These are phyloP conservation scores for Sordaria brevicollis DNA, from an alignment of 495 filamentous ascomycete species.

Conservation along the genomic window DNA sequence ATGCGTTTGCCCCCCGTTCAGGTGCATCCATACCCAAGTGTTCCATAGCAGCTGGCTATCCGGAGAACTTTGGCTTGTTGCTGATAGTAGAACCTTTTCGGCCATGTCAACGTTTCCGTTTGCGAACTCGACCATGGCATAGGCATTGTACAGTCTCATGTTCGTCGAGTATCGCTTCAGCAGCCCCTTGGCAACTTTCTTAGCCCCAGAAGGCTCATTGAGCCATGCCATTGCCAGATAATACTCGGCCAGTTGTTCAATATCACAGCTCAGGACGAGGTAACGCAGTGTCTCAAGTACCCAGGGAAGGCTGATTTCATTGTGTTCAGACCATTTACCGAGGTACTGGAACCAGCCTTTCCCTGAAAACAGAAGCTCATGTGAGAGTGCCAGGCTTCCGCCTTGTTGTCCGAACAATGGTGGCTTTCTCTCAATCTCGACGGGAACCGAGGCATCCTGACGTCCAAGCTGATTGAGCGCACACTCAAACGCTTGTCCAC, in stretches of 20 bases:
- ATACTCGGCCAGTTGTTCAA: conserved; percentile 57
- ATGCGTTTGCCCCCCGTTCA: conserved; percentile 35
- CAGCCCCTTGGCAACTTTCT: conserved; percentile 61
- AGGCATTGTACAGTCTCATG: conserved; percentile 65
- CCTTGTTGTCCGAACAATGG: conserved; percentile 29
- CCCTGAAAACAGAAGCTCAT: conserved; percentile 26
- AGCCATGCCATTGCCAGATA: conserved; percentile 57
- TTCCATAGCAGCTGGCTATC: conserved; percentile 51
- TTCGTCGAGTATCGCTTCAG: conserved; percentile 57
- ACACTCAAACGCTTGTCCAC: conserved; percentile 2
- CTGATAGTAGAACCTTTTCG: conserved; percentile 53
- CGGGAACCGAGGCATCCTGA: background rate
- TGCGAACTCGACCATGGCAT: conserved; percentile 60
- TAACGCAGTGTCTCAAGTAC: conserved; percentile 43
- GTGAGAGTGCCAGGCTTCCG: conserved; percentile 19
- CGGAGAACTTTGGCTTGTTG: conserved; percentile 21
- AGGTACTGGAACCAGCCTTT: conserved; percentile 30
- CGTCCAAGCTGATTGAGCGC: background rate
- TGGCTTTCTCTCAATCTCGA: conserved; percentile 10
- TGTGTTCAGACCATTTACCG: conserved; percentile 6
- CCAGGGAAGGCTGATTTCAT: conserved; percentile 35
- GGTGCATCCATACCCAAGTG: conserved; percentile 61
- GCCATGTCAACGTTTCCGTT: conserved; percentile 45
- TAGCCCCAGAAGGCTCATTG: conserved; percentile 45
- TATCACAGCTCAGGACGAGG: conserved; percentile 32